Conservation (phyloP, 2,329 filamentous ascomycete species). For the Calcarisporium arbuscula region DNA sequence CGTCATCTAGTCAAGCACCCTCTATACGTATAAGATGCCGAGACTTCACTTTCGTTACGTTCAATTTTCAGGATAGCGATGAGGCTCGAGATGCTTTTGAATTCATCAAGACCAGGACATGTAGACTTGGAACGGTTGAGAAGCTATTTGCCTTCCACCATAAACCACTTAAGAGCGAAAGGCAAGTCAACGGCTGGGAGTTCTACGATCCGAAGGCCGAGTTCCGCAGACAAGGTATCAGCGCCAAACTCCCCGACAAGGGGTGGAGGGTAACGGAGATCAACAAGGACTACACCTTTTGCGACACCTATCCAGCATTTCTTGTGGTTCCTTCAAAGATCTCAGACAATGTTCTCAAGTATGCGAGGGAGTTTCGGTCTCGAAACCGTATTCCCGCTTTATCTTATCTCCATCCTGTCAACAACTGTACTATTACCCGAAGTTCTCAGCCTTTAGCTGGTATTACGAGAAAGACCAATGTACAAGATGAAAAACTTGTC, state of each 20-base stretch:
- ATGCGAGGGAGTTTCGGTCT: constrained; percentile 84
- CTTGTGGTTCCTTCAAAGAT: constrained; percentile 82
- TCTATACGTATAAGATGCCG: constrained; percentile 83
- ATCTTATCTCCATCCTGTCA: constrained; percentile 92
- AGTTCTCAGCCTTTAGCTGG: constrained; percentile 90
- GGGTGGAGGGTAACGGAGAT: constrained; percentile 89
- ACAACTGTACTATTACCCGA: constrained; percentile 93
- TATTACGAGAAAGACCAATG: constrained; percentile 78
- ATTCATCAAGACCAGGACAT: constrained; percentile 73
- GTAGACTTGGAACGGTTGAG: constrained; percentile 74
- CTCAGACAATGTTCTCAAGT: constrained; percentile 95
- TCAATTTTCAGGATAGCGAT: constrained; percentile 73
- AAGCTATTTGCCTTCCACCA: constrained; percentile 90
- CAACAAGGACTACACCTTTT: constrained; percentile 86
- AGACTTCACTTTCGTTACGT: constrained; percentile 89
- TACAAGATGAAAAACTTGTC: constrained; percentile 91
- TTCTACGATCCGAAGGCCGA: constrained; percentile 82
- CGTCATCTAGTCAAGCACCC: constrained; percentile 63
- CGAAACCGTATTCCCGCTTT: constrained; percentile 81
- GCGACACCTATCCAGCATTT: constrained; percentile 82
- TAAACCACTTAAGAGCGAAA: constrained; percentile 66
- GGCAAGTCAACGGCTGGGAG: constrained; percentile 70
- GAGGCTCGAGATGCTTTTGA: constrained; percentile 82
- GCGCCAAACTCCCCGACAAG: constrained; percentile 66
- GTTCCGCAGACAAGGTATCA: constrained; percentile 82